Base-by-base conservation (phyloP, 129 eudicot genomes). In the Tagetes erecta region DNA sequence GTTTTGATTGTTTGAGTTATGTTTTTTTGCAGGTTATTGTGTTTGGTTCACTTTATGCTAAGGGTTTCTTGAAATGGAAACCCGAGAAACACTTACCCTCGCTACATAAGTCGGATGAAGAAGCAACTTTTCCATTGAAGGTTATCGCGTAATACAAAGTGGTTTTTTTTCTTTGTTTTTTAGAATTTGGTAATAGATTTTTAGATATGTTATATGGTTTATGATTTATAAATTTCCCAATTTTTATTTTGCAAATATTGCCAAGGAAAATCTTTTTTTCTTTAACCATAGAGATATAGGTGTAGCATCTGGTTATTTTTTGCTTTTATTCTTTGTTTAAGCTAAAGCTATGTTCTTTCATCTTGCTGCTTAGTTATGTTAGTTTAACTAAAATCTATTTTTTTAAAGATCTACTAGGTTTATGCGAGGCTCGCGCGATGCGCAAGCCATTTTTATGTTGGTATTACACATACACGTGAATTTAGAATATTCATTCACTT, bases 1-100 rank as follows among this genome's bases (percentile, higher is more conserved):
- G 37, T 35, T 62, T 45, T 36, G 2, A 35, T 59, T 34, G 3
- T 31, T 59, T 59, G 20, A 13, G n/a, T 38, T 63, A n/a, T 30
- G 0, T 39, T 5, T 33, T 81, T 65, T 1, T 12, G 36, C 86
- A 95, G 99, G 96, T 91, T 36, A 85, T 91, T 56, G 99, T 95
- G 41, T 95, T 95, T 36, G 96, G 96, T 20, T 79, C 97, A 37
- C 87, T 95, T 46, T 95, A 95, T 70, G 84, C 90, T 2, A 87
- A 83, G 74, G 82, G 84, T 75, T 95, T 88, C 81, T 74, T 85
- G 62, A 85, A 69, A 80, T 80, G 72, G 10, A 91, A 76, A 65
- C 85, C 90, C n/a, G 83, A 76, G 20, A 86, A 67, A 63, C 83
- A 86, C 6, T 42, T 73, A 60, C 83, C 89, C 10, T 67, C 74